Base-by-base conservation (phyloP, 1,139 yeast genomes). In the Yamadazyma mexicana region DNA sequence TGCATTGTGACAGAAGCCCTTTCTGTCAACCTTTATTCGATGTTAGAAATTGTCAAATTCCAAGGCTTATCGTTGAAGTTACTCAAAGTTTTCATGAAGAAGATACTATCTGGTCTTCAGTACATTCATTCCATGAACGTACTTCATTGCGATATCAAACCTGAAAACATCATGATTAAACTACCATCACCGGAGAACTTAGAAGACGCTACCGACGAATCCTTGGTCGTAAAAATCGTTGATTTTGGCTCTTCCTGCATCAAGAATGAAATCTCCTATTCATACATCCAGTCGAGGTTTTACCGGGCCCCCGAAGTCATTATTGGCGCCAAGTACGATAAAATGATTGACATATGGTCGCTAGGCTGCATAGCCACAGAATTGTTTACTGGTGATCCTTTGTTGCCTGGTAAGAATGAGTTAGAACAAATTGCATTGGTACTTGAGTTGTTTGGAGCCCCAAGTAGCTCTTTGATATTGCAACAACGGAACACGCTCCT, bases 141-240 rank as follows among this genome's bases (percentile, higher is more conserved):
- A 11, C 79, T 87, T 25, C 96, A 87, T 55, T 87, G 95, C 52
- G 96, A 87, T 58, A 65, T 85, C 38, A 85, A 85, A 52, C 87
- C 87, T 0, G 87, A 81, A 49, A 81, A 81, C 52, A 62, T 81
- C 30, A 79, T 81, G 85, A 56, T 81, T 5, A 59, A 54, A 37
- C 48, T 71, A 7, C 73, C 73, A 2, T 55, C 64, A 12, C 42
- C 51, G 17, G 45, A 43, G 5, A 46, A 52, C 0, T 23, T 43
- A 9, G 37, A 40, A 11, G 40, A 40, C n/a, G 11, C 46, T 4
- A 31, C 36, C 3, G 51, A 50, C 6, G 38, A 48, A 1, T 48
- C 53, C 0, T 52, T 79, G 17, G 56, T 56, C 3, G 58, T 80
- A 17, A 81, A 79, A 46, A 66, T 81, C n/a, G 80, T 81, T 37